These are phyloP conservation scores for Citrus maxima DNA, from an alignment of 345 rosid species.

Conservation along the genomic window DNA sequence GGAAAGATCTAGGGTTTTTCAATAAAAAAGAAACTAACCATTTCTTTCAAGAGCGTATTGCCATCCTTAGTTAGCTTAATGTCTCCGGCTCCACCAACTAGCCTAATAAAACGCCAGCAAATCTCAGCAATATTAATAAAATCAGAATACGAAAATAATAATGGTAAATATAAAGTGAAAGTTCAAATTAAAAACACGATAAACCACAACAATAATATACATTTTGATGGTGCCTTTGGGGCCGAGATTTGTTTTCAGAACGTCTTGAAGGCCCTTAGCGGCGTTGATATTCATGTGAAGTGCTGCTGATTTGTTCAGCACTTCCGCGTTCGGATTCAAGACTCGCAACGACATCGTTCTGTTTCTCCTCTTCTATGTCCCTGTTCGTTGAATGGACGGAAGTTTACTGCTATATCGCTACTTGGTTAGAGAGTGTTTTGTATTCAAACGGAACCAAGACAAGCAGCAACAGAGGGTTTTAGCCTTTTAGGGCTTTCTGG, in stretches of 20 bases:
- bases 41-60: constrained; percentile 90
- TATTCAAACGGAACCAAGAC: not conserved
- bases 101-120: constrained; percentile 37
- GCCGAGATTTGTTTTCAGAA: constrained; percentile 89
- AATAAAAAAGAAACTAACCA: constrained; percentile 38
- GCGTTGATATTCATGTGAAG: constrained; percentile 99
- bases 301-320: constrained; percentile 96
- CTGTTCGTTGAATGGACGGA: not conserved
- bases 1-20: not conserved
- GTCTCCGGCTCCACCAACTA: constrained; percentile 98
- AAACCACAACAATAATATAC: constrained; percentile 23
- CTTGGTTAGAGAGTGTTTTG: not conserved
- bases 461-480: not conserved
- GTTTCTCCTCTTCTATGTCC: not conserved
- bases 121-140: not conserved
- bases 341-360: constrained; percentile 80
- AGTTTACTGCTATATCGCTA: not conserved
- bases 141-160: too few relatives aligned
- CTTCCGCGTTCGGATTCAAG: constrained; percentile 95
- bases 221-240: constrained; percentile 99
- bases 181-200: not conserved
- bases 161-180: not conserved
- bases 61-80: constrained; percentile 98
- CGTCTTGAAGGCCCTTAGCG: constrained; percentile 94
- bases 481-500: constrained; percentile 3